These are phyloP conservation scores for Cymbopogon citratus DNA, from an alignment of 176 grass and related monocot species.

Conservation along the genomic window DNA sequence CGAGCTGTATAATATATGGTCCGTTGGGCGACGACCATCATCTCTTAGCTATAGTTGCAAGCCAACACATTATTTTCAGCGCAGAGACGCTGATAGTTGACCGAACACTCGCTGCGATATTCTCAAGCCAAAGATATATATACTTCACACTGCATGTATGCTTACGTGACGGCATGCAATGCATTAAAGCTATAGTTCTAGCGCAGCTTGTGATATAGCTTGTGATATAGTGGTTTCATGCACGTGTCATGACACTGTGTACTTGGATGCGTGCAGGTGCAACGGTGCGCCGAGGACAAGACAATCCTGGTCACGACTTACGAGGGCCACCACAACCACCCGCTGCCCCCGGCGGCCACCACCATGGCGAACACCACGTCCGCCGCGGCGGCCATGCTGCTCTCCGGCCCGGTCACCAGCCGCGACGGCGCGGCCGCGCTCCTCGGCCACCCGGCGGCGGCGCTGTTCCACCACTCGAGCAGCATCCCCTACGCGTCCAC, in stretches of 20 bases:
- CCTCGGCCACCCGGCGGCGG: slow-evolving; percentile 51
- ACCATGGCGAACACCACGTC: slow-evolving; percentile 83
- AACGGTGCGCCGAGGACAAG: slow-evolving; percentile 79
- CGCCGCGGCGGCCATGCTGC: slow-evolving; percentile 72
- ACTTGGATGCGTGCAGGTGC: slow-evolving; percentile 42
- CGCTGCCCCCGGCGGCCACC: slow-evolving; percentile 62
- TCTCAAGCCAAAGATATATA: background rate
- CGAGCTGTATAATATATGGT: background rate
- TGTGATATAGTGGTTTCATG: background rate
- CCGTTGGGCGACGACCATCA: background rate
- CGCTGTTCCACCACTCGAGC: slow-evolving; percentile 49
- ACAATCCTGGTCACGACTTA: slow-evolving; percentile 71
- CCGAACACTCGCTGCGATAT: background rate
- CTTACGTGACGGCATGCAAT: background rate
- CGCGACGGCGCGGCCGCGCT: slow-evolving; percentile 27
- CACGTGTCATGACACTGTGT: background rate
- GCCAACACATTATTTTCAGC: background rate
- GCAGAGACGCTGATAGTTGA: slow-evolving; percentile 1
- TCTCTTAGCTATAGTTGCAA: background rate
- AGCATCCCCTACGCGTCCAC: slow-evolving; percentile 64
- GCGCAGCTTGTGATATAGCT: background rate
- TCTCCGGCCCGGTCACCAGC: slow-evolving; percentile 64
- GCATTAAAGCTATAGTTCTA: background rate
- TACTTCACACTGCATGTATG: background rate
- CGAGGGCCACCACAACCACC: slow-evolving; percentile 87